A percentile compares a stretch with the other conserved stretches of the same genome.
Evolutionary conservation across 2,329 filamentous ascomycete species (phyloP).

Genomic region (Podosphaera fusca): DNA sequence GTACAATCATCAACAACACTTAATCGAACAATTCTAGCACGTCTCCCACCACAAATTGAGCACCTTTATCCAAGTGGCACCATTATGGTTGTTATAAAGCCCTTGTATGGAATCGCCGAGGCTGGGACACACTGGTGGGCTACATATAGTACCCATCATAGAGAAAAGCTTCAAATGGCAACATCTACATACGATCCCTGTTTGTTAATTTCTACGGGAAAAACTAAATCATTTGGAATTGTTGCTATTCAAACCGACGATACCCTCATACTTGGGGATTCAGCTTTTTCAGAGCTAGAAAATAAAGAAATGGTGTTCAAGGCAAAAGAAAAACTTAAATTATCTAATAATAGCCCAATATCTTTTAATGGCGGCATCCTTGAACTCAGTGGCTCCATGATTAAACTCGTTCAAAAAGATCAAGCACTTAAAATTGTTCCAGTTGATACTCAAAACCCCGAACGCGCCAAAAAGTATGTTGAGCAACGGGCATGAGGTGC

Average conservation of each 20-base stretch:
- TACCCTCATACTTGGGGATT: not conserved
- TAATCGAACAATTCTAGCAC: not conserved
- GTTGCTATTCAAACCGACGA: not conserved
- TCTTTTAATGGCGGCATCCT: not conserved
- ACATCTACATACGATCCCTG: conserved; percentile 1
- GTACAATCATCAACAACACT: not conserved
- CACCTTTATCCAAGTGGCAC: not conserved
- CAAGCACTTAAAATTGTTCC: not conserved
- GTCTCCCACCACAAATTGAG: not conserved
- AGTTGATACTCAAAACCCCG: not conserved
- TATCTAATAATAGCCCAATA: not conserved
- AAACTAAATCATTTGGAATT: not conserved
- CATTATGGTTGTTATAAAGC: not conserved
- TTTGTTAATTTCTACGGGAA: not conserved
- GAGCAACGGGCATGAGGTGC: too few species aligned
- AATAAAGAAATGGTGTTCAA: not conserved
- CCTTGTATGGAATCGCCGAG: conserved; percentile 2
- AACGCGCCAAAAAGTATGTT: too few species aligned
- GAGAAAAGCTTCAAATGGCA: conserved; percentile 1
- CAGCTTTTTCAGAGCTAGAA: not conserved
- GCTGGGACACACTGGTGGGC: conserved; percentile 1
- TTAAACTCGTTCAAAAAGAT: not conserved
- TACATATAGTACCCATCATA: conserved; percentile 1
- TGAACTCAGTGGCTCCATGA: not conserved
- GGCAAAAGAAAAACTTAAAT: not conserved